Base-by-base conservation (phyloP, 2,329 filamentous ascomycete genomes). In the Fusarium drepaniforme region DNA sequence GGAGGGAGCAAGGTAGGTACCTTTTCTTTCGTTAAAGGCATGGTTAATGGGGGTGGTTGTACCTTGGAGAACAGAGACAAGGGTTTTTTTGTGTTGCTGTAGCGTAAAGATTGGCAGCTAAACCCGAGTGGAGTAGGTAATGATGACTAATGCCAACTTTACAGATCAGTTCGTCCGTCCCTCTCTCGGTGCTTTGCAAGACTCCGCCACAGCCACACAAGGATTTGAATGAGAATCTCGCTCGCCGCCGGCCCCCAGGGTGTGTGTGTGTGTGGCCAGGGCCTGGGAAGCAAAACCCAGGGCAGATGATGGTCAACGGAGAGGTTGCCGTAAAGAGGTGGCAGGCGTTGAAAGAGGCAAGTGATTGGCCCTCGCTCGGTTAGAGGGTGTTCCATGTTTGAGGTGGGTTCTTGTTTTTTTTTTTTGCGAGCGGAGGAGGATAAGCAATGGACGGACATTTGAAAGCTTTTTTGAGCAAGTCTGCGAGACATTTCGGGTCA, bases 121-220 rank as follows among this genome's bases (percentile, higher is more conserved):
- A 35, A 35, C 16, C 28, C 42, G n/a, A 38, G 46, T 8, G n/a
- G 38, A 40, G 38, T 28, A n/a, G 30, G 30, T 37, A 8, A 58
- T 46, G 64, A 35, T 66, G 64, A 60, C 53, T 59, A 59, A 38
- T 61, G 46, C 37, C 23, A 42, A n/a, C 49, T 21, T 28, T 21
- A 21, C 23, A 23, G 23, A 25, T 16, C 35, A 59, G 53, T 58
- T 58, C 33, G 56, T 60, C 35, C 12, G 33, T 35, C 33, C 33
- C 12, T n/a, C 13, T n/a, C 57, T 59, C 56, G 57, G 37, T 40
- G 37, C 40, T 64, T 44, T 44, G 40, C 68, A 44, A 25, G 58
- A 72, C 23, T 56, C 51, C 51, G 49, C 37, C 71, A 72, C 64
- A 74, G 71, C 71, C 71, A 74, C 71, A 71, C 53, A 51, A 46